Conservation (phyloP, 352 stramenopile genomes). For the Globisporangium cederbergense region DNA sequence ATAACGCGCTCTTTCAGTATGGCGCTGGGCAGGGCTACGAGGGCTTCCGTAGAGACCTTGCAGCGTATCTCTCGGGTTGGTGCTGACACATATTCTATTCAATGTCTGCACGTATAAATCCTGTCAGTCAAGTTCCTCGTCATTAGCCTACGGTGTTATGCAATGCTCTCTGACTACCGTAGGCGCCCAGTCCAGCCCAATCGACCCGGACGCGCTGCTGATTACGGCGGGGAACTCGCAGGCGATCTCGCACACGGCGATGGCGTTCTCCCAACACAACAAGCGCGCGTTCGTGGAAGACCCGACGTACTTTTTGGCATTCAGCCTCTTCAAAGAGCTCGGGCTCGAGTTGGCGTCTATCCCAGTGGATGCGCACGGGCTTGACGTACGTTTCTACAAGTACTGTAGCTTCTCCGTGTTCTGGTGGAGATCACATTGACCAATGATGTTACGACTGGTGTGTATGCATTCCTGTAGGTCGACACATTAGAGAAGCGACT, state of each 20-base stretch:
- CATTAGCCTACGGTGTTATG: not conserved
- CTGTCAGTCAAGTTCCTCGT: not conserved
- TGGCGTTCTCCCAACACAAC: conserved; percentile 62
- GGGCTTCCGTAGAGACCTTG: conserved; percentile 67
- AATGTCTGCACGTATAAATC: not conserved
- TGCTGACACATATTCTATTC: not conserved
- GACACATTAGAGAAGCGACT: conserved; percentile 71
- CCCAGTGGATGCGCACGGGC: conserved; percentile 63
- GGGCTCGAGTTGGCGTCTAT: conserved; percentile 75
- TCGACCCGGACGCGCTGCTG: conserved; percentile 66
- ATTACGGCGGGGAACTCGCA: conserved; percentile 91
- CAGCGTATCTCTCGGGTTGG: conserved; percentile 49
- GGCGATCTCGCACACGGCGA: conserved; percentile 86
- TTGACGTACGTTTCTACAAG: conserved; percentile 46
- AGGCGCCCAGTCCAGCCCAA: conserved; percentile 22
- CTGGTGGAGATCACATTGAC: too few species aligned
- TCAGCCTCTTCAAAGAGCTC: conserved; percentile 90
- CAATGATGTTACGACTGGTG: too few species aligned
- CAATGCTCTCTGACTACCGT: not conserved
- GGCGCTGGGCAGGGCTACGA: conserved; percentile 63
- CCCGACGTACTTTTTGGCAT: conserved; percentile 91
- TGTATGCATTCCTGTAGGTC: conserved; percentile 25
- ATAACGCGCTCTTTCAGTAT: conserved; percentile 71
- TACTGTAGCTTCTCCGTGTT: not conserved
- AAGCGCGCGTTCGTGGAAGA: conserved; percentile 90